Evolutionary conservation across 306 rosid genomes (phyloP).

Genomic region (Fagus sylvatica): DNA sequence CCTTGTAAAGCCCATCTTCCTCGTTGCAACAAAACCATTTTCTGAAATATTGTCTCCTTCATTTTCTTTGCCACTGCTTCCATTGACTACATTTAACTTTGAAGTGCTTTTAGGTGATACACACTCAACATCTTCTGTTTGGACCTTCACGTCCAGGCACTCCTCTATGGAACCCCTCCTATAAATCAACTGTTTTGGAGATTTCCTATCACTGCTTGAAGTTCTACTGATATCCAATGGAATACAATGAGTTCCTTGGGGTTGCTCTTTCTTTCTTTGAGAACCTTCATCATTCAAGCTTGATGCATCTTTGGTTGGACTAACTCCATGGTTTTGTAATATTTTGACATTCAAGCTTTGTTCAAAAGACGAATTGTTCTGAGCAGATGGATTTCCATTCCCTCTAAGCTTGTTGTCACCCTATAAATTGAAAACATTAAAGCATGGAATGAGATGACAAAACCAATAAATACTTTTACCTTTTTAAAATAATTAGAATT

Average conservation of each 20-base stretch:
- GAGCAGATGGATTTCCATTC: neutral
- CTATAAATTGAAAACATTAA: conserved; percentile 36
- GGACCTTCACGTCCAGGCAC: conserved; percentile 19
- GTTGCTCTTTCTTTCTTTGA: neutral
- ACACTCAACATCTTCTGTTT: conserved; percentile 20
- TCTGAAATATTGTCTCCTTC: conserved; percentile 18
- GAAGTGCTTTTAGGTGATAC: neutral
- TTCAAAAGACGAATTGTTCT: neutral
- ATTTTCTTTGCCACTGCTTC: conserved; percentile 38
- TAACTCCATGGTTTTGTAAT: conserved; percentile 21
- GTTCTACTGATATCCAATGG: conserved; percentile 14
- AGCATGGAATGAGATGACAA: conserved; percentile 1
- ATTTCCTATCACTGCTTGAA: conserved; percentile 2
- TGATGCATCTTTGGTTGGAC: conserved; percentile 24
- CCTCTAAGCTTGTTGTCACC: conserved; percentile 8
- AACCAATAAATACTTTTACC: neutral
- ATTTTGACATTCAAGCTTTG: conserved; percentile 10
- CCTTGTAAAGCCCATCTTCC: conserved; percentile 33
- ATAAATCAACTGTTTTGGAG: conserved; percentile 17
- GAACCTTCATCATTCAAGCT: conserved; percentile 23
- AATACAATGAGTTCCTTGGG: conserved; percentile 14
- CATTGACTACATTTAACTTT: conserved; percentile 10
- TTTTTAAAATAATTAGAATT: no score
- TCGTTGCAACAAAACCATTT: conserved; percentile 59
- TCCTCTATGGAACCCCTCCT: conserved; percentile 17